Evolutionary conservation across 139 green algal species (phyloP).

Genomic region (Desmodesmus armatus): DNA sequence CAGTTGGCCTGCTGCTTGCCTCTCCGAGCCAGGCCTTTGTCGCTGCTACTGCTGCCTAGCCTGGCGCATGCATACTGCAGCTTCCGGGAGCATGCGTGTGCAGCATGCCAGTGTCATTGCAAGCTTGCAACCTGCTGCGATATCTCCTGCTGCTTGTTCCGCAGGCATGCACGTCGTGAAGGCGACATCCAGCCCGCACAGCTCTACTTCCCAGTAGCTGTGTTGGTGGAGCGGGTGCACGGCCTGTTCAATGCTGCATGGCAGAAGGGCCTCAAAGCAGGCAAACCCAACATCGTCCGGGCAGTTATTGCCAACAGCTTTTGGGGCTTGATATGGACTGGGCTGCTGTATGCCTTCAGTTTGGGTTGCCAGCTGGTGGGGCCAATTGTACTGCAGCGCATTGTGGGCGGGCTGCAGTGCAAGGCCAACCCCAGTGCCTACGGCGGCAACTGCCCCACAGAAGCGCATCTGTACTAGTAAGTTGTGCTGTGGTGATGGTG

Average conservation of each 20-base stretch:
- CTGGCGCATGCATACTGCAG: too few species aligned
- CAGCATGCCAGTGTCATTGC: too few species aligned
- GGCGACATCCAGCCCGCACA: too few species aligned
- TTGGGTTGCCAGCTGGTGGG: constrained; percentile 62
- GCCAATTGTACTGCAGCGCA: constrained; percentile 66
- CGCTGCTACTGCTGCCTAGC: too few species aligned
- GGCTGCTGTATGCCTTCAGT: constrained; percentile 50
- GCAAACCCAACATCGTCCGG: constrained; percentile 38
- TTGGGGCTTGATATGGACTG: constrained; percentile 50
- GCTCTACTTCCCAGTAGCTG: constrained; percentile 30
- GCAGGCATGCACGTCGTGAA: too few species aligned
- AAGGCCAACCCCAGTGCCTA: constrained; percentile 12
- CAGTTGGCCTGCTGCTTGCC: too few species aligned
- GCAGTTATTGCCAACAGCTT: constrained; percentile 53
- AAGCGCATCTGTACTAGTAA: constrained; percentile 64
- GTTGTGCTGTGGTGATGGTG: not conserved
- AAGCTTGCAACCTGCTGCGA: too few species aligned
- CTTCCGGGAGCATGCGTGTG: too few species aligned
- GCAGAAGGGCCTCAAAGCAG: constrained; percentile 28
- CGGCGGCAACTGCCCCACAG: constrained; percentile 31
- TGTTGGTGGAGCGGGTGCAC: constrained; percentile 43
- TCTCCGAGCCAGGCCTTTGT: too few species aligned
- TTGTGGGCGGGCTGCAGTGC: constrained; percentile 53
- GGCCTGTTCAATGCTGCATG: constrained; percentile 43
- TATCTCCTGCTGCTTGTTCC: too few species aligned